Conservation (phyloP, 1,284 basidiomycete species). For the Moesziomyces sp. region DNA sequence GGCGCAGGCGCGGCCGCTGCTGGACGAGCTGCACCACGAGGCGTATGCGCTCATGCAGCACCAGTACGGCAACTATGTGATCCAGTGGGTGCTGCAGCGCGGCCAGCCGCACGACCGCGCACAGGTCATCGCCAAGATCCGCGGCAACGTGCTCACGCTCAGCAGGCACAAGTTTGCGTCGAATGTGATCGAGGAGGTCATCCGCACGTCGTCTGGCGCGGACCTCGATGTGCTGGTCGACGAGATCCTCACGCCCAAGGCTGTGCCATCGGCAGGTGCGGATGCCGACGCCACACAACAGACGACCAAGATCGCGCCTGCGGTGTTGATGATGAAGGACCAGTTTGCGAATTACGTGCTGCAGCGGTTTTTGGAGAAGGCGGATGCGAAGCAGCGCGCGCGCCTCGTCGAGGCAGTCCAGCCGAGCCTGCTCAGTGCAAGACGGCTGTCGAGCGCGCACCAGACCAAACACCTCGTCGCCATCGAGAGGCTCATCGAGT, state of each 20-base stretch:
- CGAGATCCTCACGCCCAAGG: conserved; percentile 77
- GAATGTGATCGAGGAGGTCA: conserved; percentile 94
- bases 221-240: conserved; percentile 79
- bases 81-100: conserved; percentile 90
- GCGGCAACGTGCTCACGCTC: conserved; percentile 79
- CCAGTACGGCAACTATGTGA: conserved; percentile 81
- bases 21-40: conserved; percentile 85
- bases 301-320: conserved; percentile 30
- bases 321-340: conserved; percentile 82
- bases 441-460: conserved; percentile 16
- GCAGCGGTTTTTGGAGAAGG: conserved; percentile 64
- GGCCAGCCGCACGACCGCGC: conserved; percentile 79
- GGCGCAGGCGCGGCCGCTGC: conserved; percentile 76
- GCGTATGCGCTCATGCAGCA: conserved; percentile 69
- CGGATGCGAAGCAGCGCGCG: conserved; percentile 39
- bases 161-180: conserved; percentile 88
- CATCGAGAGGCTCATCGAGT: conserved; percentile 53
- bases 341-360: conserved; percentile 77
- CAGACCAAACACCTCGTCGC: conserved; percentile 49
- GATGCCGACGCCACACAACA: neutral
- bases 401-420: conserved; percentile 41
- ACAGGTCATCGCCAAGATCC: conserved; percentile 78
- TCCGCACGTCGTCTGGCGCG: conserved; percentile 76
- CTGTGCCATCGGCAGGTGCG: neutral
- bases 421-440: conserved; percentile 39